These are phyloP conservation scores for Rhododendron vialii DNA, from an alignment of 148 eudicot genomes.

Conservation along the genomic window DNA sequence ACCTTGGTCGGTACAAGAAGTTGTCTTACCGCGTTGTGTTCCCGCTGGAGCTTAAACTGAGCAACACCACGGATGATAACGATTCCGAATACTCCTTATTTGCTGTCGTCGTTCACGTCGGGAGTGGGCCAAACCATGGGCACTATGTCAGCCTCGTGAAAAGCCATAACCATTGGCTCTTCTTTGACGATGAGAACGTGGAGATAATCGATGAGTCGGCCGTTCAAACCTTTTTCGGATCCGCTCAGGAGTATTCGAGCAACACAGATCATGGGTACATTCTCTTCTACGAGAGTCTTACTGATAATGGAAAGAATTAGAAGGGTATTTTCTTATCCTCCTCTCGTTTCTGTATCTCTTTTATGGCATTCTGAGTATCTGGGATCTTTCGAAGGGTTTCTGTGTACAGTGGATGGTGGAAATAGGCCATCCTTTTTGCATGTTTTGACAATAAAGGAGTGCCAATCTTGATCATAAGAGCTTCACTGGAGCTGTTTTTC, in stretches of 20 bases:
- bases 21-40: constrained; percentile 81
- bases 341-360: not conserved
- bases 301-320: not conserved
- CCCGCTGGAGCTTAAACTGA: constrained; percentile 82
- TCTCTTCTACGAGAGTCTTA: constrained; percentile 70
- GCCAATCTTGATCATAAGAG: constrained; percentile 5
- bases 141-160: constrained; percentile 87
- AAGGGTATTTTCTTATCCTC: not conserved
- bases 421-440: constrained; percentile 1
- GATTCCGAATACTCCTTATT: constrained; percentile 81
- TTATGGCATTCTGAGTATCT: constrained; percentile 2
- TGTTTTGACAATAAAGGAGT: constrained; percentile 8
- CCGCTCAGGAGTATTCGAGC: constrained; percentile 80
- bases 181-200: constrained; percentile 81
- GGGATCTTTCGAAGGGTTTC: not conserved
- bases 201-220: constrained; percentile 90
- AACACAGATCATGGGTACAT: constrained; percentile 90
- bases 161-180: constrained; percentile 87
- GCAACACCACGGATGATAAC: constrained; percentile 72
- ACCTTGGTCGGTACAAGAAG: constrained; percentile 77
- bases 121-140: constrained; percentile 77
- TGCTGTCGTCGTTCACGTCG: constrained; percentile 84
- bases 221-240: constrained; percentile 79
- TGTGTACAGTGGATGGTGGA: constrained; percentile 23
- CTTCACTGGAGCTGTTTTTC: constrained; percentile 1